phyloP scores from a whole-genome alignment of 768 basidiomycete species.

The Fistulinella prunicolor region DNA sequence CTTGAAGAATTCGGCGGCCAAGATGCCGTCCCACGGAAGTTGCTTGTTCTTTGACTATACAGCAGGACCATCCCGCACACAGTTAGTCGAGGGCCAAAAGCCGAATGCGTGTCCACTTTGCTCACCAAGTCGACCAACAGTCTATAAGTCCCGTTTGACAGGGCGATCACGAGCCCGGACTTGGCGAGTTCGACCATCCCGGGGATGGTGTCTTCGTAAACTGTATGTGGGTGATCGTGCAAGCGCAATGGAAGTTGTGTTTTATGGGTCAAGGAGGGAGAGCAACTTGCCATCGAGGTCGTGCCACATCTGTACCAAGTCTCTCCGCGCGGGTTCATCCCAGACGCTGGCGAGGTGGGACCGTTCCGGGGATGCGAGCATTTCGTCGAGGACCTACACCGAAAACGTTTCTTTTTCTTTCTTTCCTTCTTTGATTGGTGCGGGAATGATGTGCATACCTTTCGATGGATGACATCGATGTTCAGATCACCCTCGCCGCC shows the following conservation, averaged over 20 bases:
- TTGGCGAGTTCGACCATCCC: slow-evolving; percentile 53
- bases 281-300: slow-evolving; percentile 43
- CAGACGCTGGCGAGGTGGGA: slow-evolving; percentile 43
- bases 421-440: too few relatives aligned
- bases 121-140: slow-evolving; percentile 60
- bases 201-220: slow-evolving; percentile 53
- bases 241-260: too few relatives aligned
- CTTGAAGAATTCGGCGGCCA: slow-evolving; percentile 58
- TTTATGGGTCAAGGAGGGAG: background rate
- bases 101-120: too few relatives aligned
- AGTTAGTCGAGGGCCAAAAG: too few relatives aligned
- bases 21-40: slow-evolving; percentile 62
- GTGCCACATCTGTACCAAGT: slow-evolving; percentile 59
- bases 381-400: slow-evolving; percentile 53
- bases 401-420: slow-evolving; percentile 42
- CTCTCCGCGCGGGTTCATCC: slow-evolving; percentile 40
- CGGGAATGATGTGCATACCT: slow-evolving; percentile 42
- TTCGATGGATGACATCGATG: slow-evolving; percentile 54
- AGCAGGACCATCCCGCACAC: too few relatives aligned
- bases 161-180: slow-evolving; percentile 44
- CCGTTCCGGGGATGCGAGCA: slow-evolving; percentile 53
- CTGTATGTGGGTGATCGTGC: slow-evolving; percentile 35
- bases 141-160: slow-evolving; percentile 65
- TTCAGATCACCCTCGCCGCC: slow-evolving; percentile 48
- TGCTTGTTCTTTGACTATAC: slow-evolving; percentile 56